phyloP scores from a whole-genome alignment of 345 rosid genomes.

The Physaria fendleri region DNA sequence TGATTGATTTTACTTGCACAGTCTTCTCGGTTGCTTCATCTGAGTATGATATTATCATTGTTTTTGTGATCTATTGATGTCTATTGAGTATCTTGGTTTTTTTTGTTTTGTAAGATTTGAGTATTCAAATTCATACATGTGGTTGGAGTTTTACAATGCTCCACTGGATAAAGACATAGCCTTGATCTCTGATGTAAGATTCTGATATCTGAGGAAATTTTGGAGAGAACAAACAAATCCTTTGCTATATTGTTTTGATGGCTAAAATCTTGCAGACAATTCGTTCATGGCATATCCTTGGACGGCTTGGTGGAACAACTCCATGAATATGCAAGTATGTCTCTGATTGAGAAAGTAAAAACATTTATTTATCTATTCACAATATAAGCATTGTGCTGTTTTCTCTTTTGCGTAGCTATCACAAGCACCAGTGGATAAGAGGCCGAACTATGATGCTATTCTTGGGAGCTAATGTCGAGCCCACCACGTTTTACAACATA shows the following conservation, averaged over 20 bases:
- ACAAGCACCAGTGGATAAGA: constrained; percentile 60
- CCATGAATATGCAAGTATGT: constrained; percentile 96
- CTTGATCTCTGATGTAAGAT: constrained; percentile 71
- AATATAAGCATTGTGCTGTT: background rate
- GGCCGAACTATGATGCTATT: constrained; percentile 71
- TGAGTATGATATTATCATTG: background rate
- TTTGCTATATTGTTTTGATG: constrained; percentile 6
- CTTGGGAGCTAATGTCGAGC: constrained; percentile 78
- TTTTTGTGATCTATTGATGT: background rate
- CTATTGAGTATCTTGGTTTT: background rate
- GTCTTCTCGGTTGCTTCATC: too few species aligned
- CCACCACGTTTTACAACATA: constrained; percentile 78
- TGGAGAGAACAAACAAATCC: background rate
- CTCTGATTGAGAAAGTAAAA: constrained; percentile 41
- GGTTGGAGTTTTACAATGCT: constrained; percentile 85
- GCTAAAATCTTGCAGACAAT: constrained; percentile 51
- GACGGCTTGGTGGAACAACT: constrained; percentile 94
- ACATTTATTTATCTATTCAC: constrained; percentile 22
- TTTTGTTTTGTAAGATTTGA: constrained; percentile 50
- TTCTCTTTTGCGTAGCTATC: constrained; percentile 46
- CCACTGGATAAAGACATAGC: constrained; percentile 78
- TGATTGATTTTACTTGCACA: background rate
- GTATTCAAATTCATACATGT: constrained; percentile 78
- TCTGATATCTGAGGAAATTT: background rate
- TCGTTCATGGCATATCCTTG: constrained; percentile 90